Evolutionary conservation across 768 basidiomycete genomes (phyloP), one percentile per base, ranked within the genome.

Genomic region (Russula virescens): DNA sequence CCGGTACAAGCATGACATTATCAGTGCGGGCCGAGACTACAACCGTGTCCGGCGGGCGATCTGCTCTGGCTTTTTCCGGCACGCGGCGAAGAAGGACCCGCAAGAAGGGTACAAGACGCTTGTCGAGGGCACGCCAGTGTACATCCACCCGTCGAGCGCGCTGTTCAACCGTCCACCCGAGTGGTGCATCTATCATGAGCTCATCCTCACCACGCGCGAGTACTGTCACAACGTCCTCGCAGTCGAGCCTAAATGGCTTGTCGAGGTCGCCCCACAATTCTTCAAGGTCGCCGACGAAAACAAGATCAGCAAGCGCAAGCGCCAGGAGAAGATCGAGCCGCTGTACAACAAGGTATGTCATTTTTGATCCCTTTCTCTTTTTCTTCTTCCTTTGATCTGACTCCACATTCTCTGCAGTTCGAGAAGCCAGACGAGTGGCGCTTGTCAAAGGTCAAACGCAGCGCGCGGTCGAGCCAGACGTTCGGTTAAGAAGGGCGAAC

Each of bases 51-150:
- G 97, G 42, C 89, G 89, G 71, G 94, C 97, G 10, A 98, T 99
- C 65, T 96, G 94, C 72, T 94, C 93, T 25, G 96, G 97, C 19
- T 98, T 91, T 77, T 99, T 99, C 85, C 84, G 95, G 13, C 90
- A 98, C 71, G 95, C 97, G 0, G 97, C 97, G 28, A 99, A 99
- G 80, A 99, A 99, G 75, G 96, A 95, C 71, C 91, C 92, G 5
- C 92, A 94, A 71, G 96, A 98, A 73, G 96, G 97, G 8, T 99
- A 98, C 81, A 99, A 98, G 76, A 96, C 94, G 0, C 85, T 96
- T 13, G 91, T 94, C 3, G 94, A 97, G 75, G 94, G 94, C 38
- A 98, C 97, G n/a, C 97, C 96, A 0, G 95, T 99, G 54, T 98
- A 96, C 75, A 94, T 99, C 58, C 97, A 99, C 75, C 97, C 94